Base-by-base conservation (phyloP, 176 grass and related monocot species). In the Eleusine coracana region DNA sequence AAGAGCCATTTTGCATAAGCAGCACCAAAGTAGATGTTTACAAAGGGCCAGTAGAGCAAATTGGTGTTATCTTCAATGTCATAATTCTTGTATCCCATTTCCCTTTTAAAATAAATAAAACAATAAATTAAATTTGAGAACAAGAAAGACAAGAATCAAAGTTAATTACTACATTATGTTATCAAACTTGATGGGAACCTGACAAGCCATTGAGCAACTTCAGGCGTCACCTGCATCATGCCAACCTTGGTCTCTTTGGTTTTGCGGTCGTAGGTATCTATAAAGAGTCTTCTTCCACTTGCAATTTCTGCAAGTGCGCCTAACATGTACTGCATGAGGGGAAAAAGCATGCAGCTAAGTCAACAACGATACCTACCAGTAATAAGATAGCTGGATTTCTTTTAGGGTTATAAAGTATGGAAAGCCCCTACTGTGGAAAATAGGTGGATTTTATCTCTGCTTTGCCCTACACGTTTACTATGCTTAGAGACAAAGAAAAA, bases 21-120 rank as follows among this genome's bases (percentile, higher is more conserved):
- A 70, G 93, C 96, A 74, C 96, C 96, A 85, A 96, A 99, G 54
- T 99, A 99, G 48, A 99, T 74, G 81, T 99, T 99, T 65, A 99
- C 87, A 85, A 93, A 95, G 68, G 96, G 96, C 87, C 84, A 96
- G 81, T 85, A 96, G 31, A 99, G 85, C 59, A 99, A 74, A 61
- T 86, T 74, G 70, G 76, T 70, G 84, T 95, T 83, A 49, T 88
- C 87, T 85, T 93, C 89, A 80, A 95, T 92, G 54, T 88, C 91
- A 76, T 96, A 99, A 76, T 78, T 88, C 73, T 61, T 86, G 87
- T 99, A 99, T 54, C 93, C 96, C 85, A 96, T 60, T 83, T 99
- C 96, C 85, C 96, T 98, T 77, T 58, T 34, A 84, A 86, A 66
- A 64, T 46, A 89, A 59, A 59, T 0, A 23, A 56, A 59, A 59